phyloP scores from a whole-genome alignment of 495 filamentous ascomycete genomes.

The Aspergillus cristatus region DNA sequence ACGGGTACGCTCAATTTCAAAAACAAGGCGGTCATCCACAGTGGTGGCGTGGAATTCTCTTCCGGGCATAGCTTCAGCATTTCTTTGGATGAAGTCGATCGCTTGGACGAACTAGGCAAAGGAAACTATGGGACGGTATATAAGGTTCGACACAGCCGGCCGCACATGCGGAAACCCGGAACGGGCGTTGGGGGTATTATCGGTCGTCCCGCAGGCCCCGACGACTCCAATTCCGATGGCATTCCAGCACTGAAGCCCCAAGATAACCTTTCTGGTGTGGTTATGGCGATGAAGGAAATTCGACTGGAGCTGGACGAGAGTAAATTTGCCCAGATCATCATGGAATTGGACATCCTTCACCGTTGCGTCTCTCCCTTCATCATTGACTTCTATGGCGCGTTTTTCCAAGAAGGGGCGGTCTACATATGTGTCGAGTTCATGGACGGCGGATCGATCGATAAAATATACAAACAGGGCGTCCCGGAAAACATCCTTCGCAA shows the following conservation, averaged over 20 bases:
- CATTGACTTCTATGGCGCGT: slow-evolving; percentile 97
- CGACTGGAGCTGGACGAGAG: slow-evolving; percentile 92
- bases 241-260: slow-evolving; percentile 10
- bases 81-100: slow-evolving; percentile 92
- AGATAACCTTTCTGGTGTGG: slow-evolving; percentile 50
- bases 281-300: slow-evolving; percentile 99
- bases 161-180: slow-evolving; percentile 68
- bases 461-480: slow-evolving; percentile 87
- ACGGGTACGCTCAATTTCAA: slow-evolving; percentile 88
- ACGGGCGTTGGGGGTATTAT: slow-evolving; percentile 61
- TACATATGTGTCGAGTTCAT: slow-evolving; percentile 99
- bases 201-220: slow-evolving; percentile 24
- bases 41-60: slow-evolving; percentile 84
- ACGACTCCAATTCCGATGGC: slow-evolving; percentile 15
- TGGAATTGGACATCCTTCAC: slow-evolving; percentile 95
- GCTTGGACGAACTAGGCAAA: slow-evolving; percentile 90
- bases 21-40: slow-evolving; percentile 82
- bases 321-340: slow-evolving; percentile 95
- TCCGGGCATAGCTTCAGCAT: slow-evolving; percentile 86
- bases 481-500: slow-evolving; percentile 85
- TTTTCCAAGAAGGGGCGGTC: slow-evolving; percentile 97
- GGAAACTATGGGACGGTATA: slow-evolving; percentile 98
- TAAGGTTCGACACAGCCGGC: slow-evolving; percentile 82
- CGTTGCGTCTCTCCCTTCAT: slow-evolving; percentile 92
- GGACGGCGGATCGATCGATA: slow-evolving; percentile 98